Percentiles rank a stretch among this genome's conserved stretches.
These are phyloP conservation scores for Ceratocystis papillata DNA, from an alignment of 2,329 filamentous ascomycete species.

Conservation along the genomic window DNA sequence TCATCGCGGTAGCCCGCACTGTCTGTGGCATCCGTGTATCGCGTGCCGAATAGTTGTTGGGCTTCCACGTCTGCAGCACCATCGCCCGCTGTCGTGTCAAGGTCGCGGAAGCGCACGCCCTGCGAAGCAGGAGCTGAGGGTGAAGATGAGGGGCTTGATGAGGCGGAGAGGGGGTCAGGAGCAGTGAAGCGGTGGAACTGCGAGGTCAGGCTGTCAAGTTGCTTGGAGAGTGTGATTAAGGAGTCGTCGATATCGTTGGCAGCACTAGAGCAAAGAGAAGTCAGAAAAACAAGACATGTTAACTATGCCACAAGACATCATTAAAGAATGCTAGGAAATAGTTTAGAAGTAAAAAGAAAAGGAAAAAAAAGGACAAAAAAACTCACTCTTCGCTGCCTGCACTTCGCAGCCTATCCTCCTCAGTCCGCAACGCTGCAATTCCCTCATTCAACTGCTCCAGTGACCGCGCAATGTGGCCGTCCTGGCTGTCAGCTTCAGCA, in stretches of 20 bases:
- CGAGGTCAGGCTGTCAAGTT: constrained; percentile 63
- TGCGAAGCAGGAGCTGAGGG: constrained; percentile 39
- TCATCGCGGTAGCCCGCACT: constrained; percentile 49
- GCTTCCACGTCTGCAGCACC: constrained; percentile 32
- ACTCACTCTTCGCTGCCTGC: constrained; percentile 52
- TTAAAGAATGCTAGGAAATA: not conserved
- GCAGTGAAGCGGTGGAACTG: constrained; percentile 64
- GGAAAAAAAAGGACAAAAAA: not conserved
- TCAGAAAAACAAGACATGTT: not conserved
- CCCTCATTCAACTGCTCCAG: constrained; percentile 78
- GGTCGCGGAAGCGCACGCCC: constrained; percentile 78
- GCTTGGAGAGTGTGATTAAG: constrained; percentile 56
- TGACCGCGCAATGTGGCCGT: constrained; percentile 79
- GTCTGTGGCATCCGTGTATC: constrained; percentile 56
- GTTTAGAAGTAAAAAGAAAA: not conserved
- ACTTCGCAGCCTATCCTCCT: constrained; percentile 53
- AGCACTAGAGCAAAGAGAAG: constrained; percentile 31
- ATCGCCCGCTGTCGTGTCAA: constrained; percentile 33
- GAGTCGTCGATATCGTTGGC: constrained; percentile 48
- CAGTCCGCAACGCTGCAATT: constrained; percentile 56
- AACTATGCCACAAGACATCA: no score
- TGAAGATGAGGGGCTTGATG: constrained; percentile 42
- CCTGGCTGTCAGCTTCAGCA: constrained; percentile 67
- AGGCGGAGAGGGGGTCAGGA: constrained; percentile 39
- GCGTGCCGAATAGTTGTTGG: constrained; percentile 40